phyloP scores from a whole-genome alignment of 2,329 filamentous ascomycete genomes.

The Zasmidium cellare region DNA sequence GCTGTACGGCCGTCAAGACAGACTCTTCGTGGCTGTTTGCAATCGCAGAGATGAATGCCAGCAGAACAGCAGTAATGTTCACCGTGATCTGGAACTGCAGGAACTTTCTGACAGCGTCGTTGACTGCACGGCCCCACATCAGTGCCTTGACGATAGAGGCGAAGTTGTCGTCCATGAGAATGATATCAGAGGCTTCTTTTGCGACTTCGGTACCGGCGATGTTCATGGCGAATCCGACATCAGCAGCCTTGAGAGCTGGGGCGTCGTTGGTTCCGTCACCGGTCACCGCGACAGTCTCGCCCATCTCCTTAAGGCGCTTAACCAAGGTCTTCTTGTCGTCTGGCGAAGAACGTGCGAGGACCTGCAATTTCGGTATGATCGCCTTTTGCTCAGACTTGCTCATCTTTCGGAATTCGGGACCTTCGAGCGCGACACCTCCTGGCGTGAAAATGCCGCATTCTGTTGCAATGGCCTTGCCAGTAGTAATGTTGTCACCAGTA shows the following conservation, averaged over 20 bases:
- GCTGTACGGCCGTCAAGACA: conserved; percentile 83
- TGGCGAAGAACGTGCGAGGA: conserved; percentile 68
- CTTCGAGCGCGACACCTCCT: conserved; percentile 46
- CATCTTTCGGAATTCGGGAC: conserved; percentile 47
- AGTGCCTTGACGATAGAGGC: conserved; percentile 63
- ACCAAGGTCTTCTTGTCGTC: conserved; percentile 70
- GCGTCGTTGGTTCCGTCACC: conserved; percentile 69
- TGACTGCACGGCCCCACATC: conserved; percentile 62
- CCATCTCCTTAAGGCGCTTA: conserved; percentile 62
- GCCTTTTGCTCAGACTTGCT: conserved; percentile 49
- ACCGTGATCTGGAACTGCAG: conserved; percentile 76
- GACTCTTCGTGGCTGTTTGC: conserved; percentile 67
- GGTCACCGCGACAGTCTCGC: conserved; percentile 66
- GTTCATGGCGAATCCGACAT: conserved; percentile 69
- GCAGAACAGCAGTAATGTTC: conserved; percentile 84
- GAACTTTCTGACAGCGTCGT: conserved; percentile 57
- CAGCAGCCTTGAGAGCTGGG: conserved; percentile 64
- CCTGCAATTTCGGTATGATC: conserved; percentile 63
- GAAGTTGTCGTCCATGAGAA: conserved; percentile 65
- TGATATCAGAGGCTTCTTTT: conserved; percentile 62
- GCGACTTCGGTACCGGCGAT: conserved; percentile 66
- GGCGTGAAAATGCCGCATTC: conserved; percentile 66
- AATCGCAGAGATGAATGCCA: conserved; percentile 87
- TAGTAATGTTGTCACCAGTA: conserved; percentile 70
- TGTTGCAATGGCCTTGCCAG: conserved; percentile 70